Base-by-base conservation (phyloP, 2,329 filamentous ascomycete species). In the Arachnomyces sp. region DNA sequence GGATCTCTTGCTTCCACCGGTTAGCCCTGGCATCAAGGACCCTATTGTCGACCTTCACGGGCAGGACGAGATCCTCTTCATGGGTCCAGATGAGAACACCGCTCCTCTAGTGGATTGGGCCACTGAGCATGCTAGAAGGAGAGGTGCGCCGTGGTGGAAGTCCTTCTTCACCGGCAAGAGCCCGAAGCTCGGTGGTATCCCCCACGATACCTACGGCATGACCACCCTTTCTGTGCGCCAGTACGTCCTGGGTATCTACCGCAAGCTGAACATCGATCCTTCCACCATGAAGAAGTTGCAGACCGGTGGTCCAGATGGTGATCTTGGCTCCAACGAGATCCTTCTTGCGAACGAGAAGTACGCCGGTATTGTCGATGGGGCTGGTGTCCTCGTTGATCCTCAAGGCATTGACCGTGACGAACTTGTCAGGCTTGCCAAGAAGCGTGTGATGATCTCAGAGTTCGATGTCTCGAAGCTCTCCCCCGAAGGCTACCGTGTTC, bases 101-200 rank as follows among this genome's bases (percentile, higher is more conserved):
- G 92, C 92, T 15, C 87, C 94, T 56, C 75, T 98, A 28, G 92
- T 98, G 38, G 81, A 98, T 66, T 98, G 92, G 92, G 92, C 92
- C n/a, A 98, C 92, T 1, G 82, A 92, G 64, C 92, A 98, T 63
- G 92, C 92, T 45, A 79, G 87, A 38, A 70, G 71, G 46, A 81
- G 92, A 53, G 88, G 88, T 34, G 92, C 92, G 3, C 87, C 88
- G 18, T 98, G 90, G 87, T 98, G 92, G 92, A 98, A 98, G 74
- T 98, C 92, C 0, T 98, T 98, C 77, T 98, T 98, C 74, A 98
- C 92, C 2, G 92, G 92, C 57, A 98, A 98, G 75, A 94, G 87
- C 52, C 92, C 88, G 39, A 92, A 84, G 65, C 76, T 98, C 11
- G 92, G 92, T 48, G 92, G 92, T 59, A 98, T 98, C 52, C 92